Conservation (phyloP, 129 eudicot species). For the Mikania micrantha region DNA sequence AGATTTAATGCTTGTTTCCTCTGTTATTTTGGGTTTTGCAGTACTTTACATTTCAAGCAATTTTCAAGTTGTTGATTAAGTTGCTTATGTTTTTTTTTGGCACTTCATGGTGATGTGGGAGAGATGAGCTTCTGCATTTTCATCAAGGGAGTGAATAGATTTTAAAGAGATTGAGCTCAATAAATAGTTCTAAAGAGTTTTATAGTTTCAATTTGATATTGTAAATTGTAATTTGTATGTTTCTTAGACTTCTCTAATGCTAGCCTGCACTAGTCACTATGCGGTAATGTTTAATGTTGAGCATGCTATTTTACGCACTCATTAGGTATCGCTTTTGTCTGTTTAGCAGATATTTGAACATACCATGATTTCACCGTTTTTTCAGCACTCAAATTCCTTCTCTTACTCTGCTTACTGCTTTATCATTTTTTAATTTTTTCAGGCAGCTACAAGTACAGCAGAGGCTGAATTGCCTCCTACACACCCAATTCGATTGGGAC, state of each 20-base stretch:
- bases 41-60: not conserved
- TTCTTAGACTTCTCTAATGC: not conserved
- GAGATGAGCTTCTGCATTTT: not conserved
- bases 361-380: no score
- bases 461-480: slow-evolving; percentile 60
- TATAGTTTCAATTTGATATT: not conserved
- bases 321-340: no score
- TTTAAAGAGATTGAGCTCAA: not conserved
- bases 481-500: slow-evolving; percentile 60
- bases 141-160: not conserved
- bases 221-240: not conserved
- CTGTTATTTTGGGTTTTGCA: no score
- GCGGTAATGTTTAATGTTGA: not conserved
- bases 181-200: no score
- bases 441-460: slow-evolving; percentile 50
- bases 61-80: not conserved
- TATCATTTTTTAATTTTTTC: slow-evolving; percentile 11
- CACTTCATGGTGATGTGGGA: not conserved
- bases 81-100: not conserved
- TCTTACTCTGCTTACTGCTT: not conserved
- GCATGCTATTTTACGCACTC: no score
- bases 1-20: no score
- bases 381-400: not conserved
- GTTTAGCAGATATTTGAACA: no score
- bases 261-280: not conserved